These are phyloP conservation scores for Ananas comosus DNA, from an alignment of 176 grass and related monocot genomes.

Conservation along the genomic window DNA sequence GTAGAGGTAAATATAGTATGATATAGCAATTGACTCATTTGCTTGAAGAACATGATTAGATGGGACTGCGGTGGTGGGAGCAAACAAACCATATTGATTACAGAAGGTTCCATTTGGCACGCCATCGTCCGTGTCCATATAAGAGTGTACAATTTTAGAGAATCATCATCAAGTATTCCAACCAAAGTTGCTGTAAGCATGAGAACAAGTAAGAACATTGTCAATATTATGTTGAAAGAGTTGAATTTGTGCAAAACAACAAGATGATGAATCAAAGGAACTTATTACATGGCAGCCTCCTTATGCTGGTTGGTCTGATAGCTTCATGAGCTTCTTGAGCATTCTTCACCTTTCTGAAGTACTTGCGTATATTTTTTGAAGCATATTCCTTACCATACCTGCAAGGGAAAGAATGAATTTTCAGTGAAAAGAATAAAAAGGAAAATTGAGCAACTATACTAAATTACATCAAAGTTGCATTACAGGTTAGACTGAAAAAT, in stretches of 20 bases:
- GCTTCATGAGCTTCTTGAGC: conserved; percentile 99
- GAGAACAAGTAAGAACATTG: not conserved
- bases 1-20: not conserved
- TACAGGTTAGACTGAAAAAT: no score
- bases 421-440: not conserved
- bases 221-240: not conserved
- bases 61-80: no score
- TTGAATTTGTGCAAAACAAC: not conserved
- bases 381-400: conserved; percentile 70
- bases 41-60: no score
- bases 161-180: conserved; percentile 74
- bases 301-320: conserved; percentile 87
- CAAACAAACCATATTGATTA: conserved; percentile 55
- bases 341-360: conserved; percentile 91
- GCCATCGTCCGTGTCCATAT: conserved; percentile 89
- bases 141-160: conserved; percentile 75
- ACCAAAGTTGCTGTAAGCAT: conserved; percentile 64
- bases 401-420: conserved; percentile 18
- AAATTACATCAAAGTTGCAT: no score
- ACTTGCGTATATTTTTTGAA: conserved; percentile 58
- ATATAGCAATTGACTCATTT: not conserved
- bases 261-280: not conserved
- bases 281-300: conserved; percentile 92
- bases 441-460: no score
- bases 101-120: conserved; percentile 90